Evolutionary conservation across 1,284 basidiomycete species (phyloP).

Genomic region (Coniferiporia weirii): DNA sequence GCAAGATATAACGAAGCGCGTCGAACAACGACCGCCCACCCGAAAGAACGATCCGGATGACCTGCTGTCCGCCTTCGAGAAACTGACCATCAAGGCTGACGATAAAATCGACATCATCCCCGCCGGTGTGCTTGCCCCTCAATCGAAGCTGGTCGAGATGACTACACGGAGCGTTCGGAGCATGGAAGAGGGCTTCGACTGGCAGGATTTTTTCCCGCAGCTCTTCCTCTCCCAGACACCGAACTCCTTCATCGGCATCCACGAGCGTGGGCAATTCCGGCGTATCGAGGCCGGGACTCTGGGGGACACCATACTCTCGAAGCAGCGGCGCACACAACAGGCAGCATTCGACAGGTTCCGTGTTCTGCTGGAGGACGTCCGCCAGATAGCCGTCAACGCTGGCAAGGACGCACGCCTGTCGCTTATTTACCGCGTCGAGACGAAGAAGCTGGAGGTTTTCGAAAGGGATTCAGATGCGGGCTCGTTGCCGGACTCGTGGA

Average conservation of each 20-base stretch:
- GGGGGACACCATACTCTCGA: neutral
- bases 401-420: neutral
- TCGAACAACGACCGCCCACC: constrained; percentile 5
- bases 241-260: constrained; percentile 32
- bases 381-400: too few species aligned
- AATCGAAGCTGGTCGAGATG: constrained; percentile 35
- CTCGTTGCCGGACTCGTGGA: constrained; percentile 6
- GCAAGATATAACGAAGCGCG: neutral
- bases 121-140: constrained; percentile 28
- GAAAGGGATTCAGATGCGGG: neutral
- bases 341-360: constrained; percentile 4
- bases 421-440: constrained; percentile 4
- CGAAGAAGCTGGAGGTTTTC: constrained; percentile 3
- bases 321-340: neutral
- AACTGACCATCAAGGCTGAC: constrained; percentile 6
- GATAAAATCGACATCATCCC: constrained; percentile 19
- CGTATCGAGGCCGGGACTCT: constrained; percentile 23
- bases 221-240: constrained; percentile 37
- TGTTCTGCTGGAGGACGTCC: neutral
- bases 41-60: constrained; percentile 13
- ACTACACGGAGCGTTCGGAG: constrained; percentile 29
- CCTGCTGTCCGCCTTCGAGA: constrained; percentile 12
- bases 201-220: constrained; percentile 37
- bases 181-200: constrained; percentile 25
- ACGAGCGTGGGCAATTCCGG: constrained; percentile 30